Evolutionary conservation across 352 stramenopile genomes (phyloP).

Genomic region (Pythium monospermum): DNA sequence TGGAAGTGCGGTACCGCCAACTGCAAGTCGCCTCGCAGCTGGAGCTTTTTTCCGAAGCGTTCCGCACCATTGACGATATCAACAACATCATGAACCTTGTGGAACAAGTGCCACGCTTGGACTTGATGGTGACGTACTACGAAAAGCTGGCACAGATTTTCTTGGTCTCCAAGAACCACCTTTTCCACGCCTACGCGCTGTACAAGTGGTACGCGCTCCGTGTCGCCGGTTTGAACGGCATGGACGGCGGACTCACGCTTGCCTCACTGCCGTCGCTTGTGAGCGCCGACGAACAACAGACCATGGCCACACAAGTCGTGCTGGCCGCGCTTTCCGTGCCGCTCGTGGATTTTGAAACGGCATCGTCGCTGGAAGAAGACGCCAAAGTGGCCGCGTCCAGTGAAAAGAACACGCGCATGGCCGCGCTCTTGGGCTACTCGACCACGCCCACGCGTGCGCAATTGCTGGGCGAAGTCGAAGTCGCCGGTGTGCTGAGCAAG

Average conservation of each 20-base stretch:
- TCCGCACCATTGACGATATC: conserved; percentile 99
- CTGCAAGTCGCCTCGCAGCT: conserved; percentile 93
- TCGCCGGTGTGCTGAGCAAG: conserved; percentile 58
- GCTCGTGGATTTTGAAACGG: conserved; percentile 58
- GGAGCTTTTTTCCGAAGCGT: conserved; percentile 97
- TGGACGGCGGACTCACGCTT: conserved; percentile 37
- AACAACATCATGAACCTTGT: conserved; percentile 94
- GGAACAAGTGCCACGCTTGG: conserved; percentile 88
- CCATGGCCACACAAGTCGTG: conserved; percentile 89
- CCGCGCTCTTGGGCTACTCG: conserved; percentile 89
- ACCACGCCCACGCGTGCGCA: conserved; percentile 86
- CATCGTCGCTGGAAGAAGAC: conserved; percentile 47
- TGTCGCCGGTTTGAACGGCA: conserved; percentile 80
- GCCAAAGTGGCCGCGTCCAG: conserved; percentile 65
- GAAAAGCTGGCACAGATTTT: conserved; percentile 98
- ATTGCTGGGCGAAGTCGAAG: conserved; percentile 88
- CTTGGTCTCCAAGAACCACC: conserved; percentile 94
- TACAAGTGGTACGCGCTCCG: conserved; percentile 95
- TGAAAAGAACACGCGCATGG: conserved; percentile 94
- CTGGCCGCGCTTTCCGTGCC: conserved; percentile 94
- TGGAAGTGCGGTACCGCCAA: conserved; percentile 96
- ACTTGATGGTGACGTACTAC: conserved; percentile 97
- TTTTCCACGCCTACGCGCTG: conserved; percentile 97
- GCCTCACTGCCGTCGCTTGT: conserved; percentile 47
- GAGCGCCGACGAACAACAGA: conserved; percentile 66